Evolutionary conservation across 2,329 filamentous ascomycete species (phyloP).

Genomic region (Purpureocillium takamizusanense): DNA sequence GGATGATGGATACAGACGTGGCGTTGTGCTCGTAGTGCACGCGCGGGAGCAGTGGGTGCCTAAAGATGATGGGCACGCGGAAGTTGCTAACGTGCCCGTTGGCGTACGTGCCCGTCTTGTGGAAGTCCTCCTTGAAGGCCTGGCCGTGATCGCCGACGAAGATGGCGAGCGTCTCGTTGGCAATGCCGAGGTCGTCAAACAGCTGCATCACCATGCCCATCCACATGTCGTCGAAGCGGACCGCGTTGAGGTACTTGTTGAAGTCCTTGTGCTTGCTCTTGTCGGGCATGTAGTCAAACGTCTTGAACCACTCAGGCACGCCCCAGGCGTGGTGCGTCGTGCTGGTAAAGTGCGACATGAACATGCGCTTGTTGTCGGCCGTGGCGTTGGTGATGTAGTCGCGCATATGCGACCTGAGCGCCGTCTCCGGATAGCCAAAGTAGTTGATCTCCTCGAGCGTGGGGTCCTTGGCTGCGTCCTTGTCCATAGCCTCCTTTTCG

Average conservation of each 20-base stretch:
- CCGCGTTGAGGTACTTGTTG: conserved; percentile 20
- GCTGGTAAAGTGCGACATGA: conserved; percentile 22
- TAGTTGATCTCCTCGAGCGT: conserved; percentile 19
- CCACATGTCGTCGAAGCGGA: conserved; percentile 21
- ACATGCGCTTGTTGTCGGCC: conserved; percentile 19
- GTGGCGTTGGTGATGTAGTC: conserved; percentile 17
- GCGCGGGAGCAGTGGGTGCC: conserved; percentile 21
- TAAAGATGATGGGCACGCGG: conserved; percentile 22
- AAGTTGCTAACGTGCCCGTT: conserved; percentile 22
- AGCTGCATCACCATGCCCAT: conserved; percentile 19
- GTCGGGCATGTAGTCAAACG: conserved; percentile 13
- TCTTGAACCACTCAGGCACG: conserved; percentile 12
- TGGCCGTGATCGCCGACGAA: conserved; percentile 25
- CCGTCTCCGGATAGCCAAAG: conserved; percentile 20
- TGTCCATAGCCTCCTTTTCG: conserved; percentile 7
- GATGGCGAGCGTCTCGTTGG: conserved; percentile 22
- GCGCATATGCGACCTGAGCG: conserved; percentile 17
- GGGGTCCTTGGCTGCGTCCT: conserved; percentile 1
- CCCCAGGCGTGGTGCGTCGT: conserved; percentile 22
- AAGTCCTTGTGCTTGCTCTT: conserved; percentile 12
- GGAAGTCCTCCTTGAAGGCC: conserved; percentile 21
- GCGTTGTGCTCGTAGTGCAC: conserved; percentile 5
- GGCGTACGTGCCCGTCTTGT: conserved; percentile 18
- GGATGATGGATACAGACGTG: background rate
- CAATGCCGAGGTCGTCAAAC: conserved; percentile 19